Conservation (phyloP, 176 grass and related monocot species). For the Alopecurus myosuroides region DNA sequence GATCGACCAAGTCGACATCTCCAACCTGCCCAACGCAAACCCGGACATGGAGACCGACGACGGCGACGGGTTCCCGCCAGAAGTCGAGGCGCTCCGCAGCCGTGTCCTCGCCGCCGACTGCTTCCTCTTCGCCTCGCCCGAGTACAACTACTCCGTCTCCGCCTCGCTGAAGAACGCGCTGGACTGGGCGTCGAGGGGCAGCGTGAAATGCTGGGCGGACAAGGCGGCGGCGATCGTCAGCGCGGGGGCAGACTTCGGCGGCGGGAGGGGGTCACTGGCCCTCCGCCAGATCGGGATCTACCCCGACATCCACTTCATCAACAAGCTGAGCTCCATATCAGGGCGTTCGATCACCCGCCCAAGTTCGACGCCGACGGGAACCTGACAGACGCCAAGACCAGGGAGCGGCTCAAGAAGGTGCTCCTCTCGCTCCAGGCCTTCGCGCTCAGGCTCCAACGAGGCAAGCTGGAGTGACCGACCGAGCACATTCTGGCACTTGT, state of each 20-base stretch:
- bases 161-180: constrained; percentile 87
- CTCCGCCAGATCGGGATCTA: constrained; percentile 81
- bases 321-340: constrained; percentile 77
- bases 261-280: constrained; percentile 56
- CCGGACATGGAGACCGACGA: constrained; percentile 64
- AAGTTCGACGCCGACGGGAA: constrained; percentile 71
- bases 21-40: constrained; percentile 60
- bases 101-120: constrained; percentile 52
- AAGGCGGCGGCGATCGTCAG: constrained; percentile 78
- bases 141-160: constrained; percentile 91
- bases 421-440: constrained; percentile 74
- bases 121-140: constrained; percentile 70
- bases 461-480: constrained; percentile 16
- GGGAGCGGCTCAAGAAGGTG: constrained; percentile 61
- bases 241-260: constrained; percentile 57
- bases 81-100: constrained; percentile 66
- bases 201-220: constrained; percentile 59
- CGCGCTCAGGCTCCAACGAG: constrained; percentile 48
- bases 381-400: constrained; percentile 50
- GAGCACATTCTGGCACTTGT: no score
- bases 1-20: constrained; percentile 68
- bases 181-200: constrained; percentile 83
- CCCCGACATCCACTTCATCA: constrained; percentile 94
- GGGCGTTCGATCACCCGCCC: constrained; percentile 39
- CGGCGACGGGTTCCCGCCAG: constrained; percentile 35